Conservation (phyloP, 305 asterid species). For the Fraxinus latifolia region DNA sequence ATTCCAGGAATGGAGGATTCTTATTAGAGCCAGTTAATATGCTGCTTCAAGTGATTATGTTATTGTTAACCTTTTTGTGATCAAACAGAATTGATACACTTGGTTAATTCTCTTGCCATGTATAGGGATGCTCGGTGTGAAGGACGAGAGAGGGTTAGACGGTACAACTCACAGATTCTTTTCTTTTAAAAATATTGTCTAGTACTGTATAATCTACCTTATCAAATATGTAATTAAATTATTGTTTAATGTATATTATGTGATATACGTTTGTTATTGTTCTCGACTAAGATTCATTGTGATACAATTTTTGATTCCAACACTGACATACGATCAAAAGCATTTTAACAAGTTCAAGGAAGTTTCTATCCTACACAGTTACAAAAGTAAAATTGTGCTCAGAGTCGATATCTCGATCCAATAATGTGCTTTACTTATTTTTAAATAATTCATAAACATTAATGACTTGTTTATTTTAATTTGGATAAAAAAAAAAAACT, state of each 20-base stretch:
- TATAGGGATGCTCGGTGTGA: background rate
- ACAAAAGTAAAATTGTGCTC: too few species aligned
- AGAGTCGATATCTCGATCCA: background rate
- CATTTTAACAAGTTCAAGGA: background rate
- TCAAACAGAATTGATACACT: background rate
- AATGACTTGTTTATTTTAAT: background rate
- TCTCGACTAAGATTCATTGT: background rate
- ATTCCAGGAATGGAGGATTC: constrained; percentile 28
- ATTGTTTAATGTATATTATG: background rate
- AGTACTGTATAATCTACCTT: background rate
- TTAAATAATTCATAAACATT: background rate
- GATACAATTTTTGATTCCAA: background rate
- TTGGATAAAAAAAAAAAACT: background rate
- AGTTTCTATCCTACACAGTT: background rate
- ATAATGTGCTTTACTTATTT: too few species aligned
- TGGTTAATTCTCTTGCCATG: background rate
- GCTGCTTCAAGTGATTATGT: constrained; percentile 34
- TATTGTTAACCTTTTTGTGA: constrained; percentile 30
- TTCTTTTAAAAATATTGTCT: background rate
- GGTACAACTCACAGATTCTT: background rate
- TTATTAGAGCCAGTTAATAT: constrained; percentile 22
- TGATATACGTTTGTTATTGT: background rate
- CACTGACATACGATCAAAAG: background rate
- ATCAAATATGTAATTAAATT: background rate
- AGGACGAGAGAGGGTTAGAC: background rate